These are phyloP conservation scores for Acacia acuminata DNA, from an alignment of 306 rosid genomes.

Conservation along the genomic window DNA sequence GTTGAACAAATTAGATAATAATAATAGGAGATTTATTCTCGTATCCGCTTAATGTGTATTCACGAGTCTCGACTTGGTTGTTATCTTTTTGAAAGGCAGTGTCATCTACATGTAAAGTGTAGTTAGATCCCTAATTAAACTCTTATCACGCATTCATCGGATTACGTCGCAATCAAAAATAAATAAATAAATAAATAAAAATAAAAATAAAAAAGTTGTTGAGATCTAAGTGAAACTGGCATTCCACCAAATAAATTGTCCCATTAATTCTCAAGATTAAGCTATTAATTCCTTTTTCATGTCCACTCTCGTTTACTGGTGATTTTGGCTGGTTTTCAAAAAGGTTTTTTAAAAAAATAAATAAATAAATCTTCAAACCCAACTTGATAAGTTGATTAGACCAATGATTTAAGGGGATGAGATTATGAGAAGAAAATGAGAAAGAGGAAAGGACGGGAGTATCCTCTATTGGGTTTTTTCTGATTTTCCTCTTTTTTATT, in stretches of 20 bases:
- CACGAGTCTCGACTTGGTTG: neutral
- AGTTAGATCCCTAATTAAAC: neutral
- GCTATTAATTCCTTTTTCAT: neutral
- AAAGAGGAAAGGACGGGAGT: too few relatives aligned
- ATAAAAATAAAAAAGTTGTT: neutral
- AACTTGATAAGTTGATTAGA: too few relatives aligned
- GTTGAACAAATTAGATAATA: neutral
- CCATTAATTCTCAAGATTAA: neutral
- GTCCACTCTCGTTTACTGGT: neutral
- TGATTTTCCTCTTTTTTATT: too few relatives aligned
- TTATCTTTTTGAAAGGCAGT: neutral
- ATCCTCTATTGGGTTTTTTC: too few relatives aligned
- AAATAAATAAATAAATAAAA: too few relatives aligned
- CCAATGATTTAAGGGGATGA: too few relatives aligned
- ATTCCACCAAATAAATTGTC: slow-evolving; percentile 2
- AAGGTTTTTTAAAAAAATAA: too few relatives aligned
- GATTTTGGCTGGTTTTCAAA: neutral
- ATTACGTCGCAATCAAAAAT: neutral
- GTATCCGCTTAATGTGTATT: neutral
- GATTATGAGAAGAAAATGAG: too few relatives aligned
- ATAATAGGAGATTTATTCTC: neutral
- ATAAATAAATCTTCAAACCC: too few relatives aligned
- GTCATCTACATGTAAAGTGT: neutral
- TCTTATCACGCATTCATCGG: neutral
- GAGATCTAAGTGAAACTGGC: neutral